phyloP scores from a whole-genome alignment of 257 asterid species.

The Ophiorrhiza pumila region DNA sequence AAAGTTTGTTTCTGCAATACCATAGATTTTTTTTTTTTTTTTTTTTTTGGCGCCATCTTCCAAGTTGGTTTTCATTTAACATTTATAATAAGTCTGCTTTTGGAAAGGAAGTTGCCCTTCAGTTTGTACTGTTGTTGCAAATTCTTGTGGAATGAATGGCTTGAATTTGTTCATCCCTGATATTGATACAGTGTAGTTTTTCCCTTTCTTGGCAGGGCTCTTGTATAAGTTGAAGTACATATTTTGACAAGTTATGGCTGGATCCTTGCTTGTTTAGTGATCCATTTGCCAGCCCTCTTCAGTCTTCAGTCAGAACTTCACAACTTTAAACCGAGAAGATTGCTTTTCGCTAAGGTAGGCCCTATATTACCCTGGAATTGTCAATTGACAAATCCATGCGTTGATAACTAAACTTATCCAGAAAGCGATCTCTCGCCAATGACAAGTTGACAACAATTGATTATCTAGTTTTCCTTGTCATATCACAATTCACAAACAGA shows the following conservation, averaged over 20 bases:
- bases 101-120: background rate
- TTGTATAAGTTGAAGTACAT: background rate
- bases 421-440: slow-evolving; percentile 1
- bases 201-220: slow-evolving; percentile 19
- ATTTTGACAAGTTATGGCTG: background rate
- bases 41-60: background rate
- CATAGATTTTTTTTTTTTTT: background rate
- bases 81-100: background rate
- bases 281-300: background rate
- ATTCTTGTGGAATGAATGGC: background rate
- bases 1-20: slow-evolving; percentile 5
- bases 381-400: background rate
- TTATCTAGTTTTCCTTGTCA: background rate
- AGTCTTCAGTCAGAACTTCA: background rate
- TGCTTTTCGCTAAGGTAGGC: slow-evolving; percentile 11
- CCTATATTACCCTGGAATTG: background rate
- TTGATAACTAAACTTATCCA: slow-evolving; percentile 6
- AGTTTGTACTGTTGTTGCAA: background rate
- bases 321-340: background rate
- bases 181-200: background rate
- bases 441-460: background rate
- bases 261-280: background rate
- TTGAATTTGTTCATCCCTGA: background rate
- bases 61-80: background rate
- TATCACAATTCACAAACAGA: background rate